Conservation (phyloP, 345 rosid genomes). For the Hypericum androsaemum region DNA sequence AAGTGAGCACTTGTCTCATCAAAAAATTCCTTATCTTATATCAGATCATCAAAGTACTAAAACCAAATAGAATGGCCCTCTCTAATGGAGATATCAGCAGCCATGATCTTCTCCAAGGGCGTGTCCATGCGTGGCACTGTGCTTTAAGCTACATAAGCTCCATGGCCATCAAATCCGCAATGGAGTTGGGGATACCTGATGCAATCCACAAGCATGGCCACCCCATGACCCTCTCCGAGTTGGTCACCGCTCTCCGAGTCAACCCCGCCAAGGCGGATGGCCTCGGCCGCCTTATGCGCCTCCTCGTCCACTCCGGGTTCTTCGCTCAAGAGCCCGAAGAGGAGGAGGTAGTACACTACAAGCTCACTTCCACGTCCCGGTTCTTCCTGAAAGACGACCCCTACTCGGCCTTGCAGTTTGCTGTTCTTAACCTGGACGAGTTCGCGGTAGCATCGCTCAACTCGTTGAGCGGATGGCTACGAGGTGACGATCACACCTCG, state of each 20-base stretch:
- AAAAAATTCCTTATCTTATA: too few relatives aligned
- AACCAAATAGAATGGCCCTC: too few relatives aligned
- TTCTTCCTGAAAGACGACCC: background rate
- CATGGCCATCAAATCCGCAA: too few relatives aligned
- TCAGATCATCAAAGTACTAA: too few relatives aligned
- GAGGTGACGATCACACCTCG: background rate
- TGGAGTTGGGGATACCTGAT: constrained; percentile 18
- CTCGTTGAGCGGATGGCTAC: background rate
- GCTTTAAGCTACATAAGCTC: too few relatives aligned
- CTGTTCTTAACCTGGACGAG: background rate
- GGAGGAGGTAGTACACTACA: background rate
- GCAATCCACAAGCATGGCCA: constrained; percentile 1
- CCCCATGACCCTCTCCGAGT: constrained; percentile 13
- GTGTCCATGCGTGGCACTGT: too few relatives aligned
- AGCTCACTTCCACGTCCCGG: background rate
- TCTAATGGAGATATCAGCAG: too few relatives aligned
- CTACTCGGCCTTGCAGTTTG: background rate
- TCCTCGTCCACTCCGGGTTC: constrained; percentile 14
- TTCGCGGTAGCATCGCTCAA: background rate
- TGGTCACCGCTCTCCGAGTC: constrained; percentile 9
- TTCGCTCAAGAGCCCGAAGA: background rate
- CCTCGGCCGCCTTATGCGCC: constrained; percentile 16
- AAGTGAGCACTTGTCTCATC: too few relatives aligned
- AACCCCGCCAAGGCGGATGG: constrained; percentile 1
- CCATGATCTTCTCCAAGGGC: too few relatives aligned